Conservation (phyloP, 495 filamentous ascomycete genomes). For the Xylaria nigripes region DNA sequence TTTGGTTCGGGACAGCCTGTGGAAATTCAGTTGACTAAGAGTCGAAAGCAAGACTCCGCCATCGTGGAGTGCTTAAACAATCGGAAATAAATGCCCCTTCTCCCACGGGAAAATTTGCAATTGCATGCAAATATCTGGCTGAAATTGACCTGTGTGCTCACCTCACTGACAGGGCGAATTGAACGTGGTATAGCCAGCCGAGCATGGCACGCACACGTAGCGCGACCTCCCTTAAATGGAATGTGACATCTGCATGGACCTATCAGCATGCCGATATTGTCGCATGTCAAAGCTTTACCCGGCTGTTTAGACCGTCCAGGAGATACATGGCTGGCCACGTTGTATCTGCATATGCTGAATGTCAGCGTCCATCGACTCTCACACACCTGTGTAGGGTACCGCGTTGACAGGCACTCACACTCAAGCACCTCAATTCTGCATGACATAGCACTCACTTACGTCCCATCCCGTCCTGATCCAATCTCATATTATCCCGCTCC, state of each 20-base stretch:
- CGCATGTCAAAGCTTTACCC: too few species aligned
- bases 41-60: background rate
- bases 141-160: background rate
- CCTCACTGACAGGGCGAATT: background rate
- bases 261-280: too few species aligned
- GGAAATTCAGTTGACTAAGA: background rate
- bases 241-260: slow-evolving; percentile 1
- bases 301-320: background rate
- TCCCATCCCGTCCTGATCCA: background rate
- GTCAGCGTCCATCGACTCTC: background rate
- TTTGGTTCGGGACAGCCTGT: background rate
- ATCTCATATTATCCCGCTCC: background rate
- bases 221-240: background rate
- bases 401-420: background rate
- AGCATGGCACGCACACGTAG: background rate
- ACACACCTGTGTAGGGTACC: slow-evolving; percentile 7
- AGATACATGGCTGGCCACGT: background rate
- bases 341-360: background rate
- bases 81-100: background rate
- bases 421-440: background rate
- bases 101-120: background rate
- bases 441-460: background rate
- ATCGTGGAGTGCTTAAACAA: background rate
- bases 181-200: background rate
- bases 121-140: background rate